Evolutionary conservation across 148 eudicot genomes (phyloP), one percentile per base, ranked within the genome.

Genomic region (Persicaria maculosa): DNA sequence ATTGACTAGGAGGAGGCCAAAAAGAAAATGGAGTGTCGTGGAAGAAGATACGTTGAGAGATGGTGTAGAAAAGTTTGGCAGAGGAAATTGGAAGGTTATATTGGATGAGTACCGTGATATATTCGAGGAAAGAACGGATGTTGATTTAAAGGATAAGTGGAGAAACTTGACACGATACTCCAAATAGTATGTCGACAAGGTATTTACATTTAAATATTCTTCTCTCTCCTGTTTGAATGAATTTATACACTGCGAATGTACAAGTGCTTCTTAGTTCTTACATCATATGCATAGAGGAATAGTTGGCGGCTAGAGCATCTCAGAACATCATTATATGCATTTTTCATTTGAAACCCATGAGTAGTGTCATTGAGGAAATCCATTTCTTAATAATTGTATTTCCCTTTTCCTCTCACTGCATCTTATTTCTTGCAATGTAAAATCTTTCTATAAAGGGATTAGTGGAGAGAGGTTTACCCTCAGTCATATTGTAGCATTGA

Each of bases 101-200:
- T 61, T 82, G 72, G 64, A 43, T 44, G 17, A 72, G 0, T 75
- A 85, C 54, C 78, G 74, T 4, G 85, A 86, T 47, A 54, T 77
- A 72, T 86, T 91, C 76, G 80, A 79, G 70, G 90, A 81, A 3
- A 86, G 97, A 84, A 88, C 96, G 1, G 90, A 82, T 50, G 89
- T 86, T 72, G 93, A 91, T 75, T 86, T 91, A 82, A 94, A 91
- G 75, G 98, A 94, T 84, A 94, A 94, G 75, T 93, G 97, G 97
- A 86, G 98, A 74, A 91, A 93, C 76, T 4, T 93, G 88, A 79
- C 68, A 0, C 79, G 57, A 44, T 57, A 36, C 10, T 7, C 36
- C 67, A 64, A n/a, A 4, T 64, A 36, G 14, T 14, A 40, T 36
- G 0, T 43, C n/a, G 17, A 14, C 3, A 36, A 31, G 46, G 70